Conservation (phyloP, 768 basidiomycete genomes). For the Panaeolus cyanescens region DNA sequence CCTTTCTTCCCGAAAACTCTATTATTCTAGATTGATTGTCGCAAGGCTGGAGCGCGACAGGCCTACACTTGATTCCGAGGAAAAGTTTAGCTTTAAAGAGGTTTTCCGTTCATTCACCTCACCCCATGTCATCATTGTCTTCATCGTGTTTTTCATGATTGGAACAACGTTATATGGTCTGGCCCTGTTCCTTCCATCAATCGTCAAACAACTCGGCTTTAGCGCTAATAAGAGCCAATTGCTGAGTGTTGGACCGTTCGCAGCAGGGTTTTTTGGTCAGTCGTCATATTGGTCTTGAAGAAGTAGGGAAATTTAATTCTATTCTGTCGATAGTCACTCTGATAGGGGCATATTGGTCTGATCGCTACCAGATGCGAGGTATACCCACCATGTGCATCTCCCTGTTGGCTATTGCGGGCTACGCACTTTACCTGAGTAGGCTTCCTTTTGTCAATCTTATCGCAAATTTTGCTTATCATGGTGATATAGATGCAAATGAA, state of each 20-base stretch:
- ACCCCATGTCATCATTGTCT: slow-evolving; percentile 34
- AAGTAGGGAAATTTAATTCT: background rate
- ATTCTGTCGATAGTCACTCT: slow-evolving; percentile 21
- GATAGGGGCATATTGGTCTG: slow-evolving; percentile 25
- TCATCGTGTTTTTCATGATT: slow-evolving; percentile 35
- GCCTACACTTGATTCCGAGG: slow-evolving; percentile 27
- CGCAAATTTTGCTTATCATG: background rate
- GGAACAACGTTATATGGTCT: slow-evolving; percentile 37
- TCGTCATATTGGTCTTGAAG: background rate
- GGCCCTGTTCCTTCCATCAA: slow-evolving; percentile 37
- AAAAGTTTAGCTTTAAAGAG: slow-evolving; percentile 33
- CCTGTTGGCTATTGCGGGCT: slow-evolving; percentile 29
- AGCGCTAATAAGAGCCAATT: slow-evolving; percentile 31
- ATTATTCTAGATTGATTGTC: slow-evolving; percentile 24
- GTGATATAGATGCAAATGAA: slow-evolving; percentile 18
- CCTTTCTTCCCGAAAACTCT: background rate
- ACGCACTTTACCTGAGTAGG: slow-evolving; percentile 30
- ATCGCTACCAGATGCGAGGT: slow-evolving; percentile 25
- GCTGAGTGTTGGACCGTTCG: slow-evolving; percentile 40
- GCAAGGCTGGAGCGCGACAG: slow-evolving; percentile 32
- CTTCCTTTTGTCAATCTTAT: background rate
- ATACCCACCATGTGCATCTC: slow-evolving; percentile 24
- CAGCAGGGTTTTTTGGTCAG: slow-evolving; percentile 35
- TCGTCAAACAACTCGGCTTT: slow-evolving; percentile 38
- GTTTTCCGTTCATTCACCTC: slow-evolving; percentile 30